Evolutionary conservation across 1,284 basidiomycete genomes (phyloP), one percentile per base, ranked within the genome.

Genomic region (Somion occarium): DNA sequence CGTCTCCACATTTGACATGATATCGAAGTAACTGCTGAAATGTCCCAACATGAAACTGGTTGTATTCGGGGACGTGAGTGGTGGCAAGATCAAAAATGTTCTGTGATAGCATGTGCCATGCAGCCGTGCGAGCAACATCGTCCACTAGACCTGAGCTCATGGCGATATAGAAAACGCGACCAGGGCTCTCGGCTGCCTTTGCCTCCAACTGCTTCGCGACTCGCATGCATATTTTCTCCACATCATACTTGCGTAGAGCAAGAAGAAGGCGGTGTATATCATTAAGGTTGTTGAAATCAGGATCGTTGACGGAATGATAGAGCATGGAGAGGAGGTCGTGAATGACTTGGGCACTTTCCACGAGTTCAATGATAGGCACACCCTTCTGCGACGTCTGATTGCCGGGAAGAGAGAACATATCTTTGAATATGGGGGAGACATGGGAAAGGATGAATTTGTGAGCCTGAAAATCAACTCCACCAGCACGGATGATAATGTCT

Each of bases 371-470:
- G 3, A 43, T 23, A 23, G 42, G 42, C 18, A 41, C 18, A 5
- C 39, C 20, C 18, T 41, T 19, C 9, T 22, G 15, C 15, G 15
- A 41, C 7, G 39, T 15, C 7, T 34, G 7, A 34, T 34, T 15
- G 7, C 30, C 7, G 19, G 26, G 18, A 22, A 49, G 24, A 3
- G 38, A 23, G 39, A 49, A 49, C 48, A 49, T 49, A 37, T 49
- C 48, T 23, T 38, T 27, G 22, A 39, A 49, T 3, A 49, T 19
- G 12, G 48, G 48, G 23, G 48, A 49, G 5, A 37, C 48, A 25
- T 9, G 15, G 13, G 38, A 39, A 5, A 49, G 37, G 18, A 24
- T n/a, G 12, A 13, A 9, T 26, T 49, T 49, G 48, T 49, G 48
- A 5, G 22, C 34, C 4, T 5, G 2, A 23, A 49, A 49, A 4